phyloP scores from a whole-genome alignment of 257 asterid species.

The Lavandula angustifolia region DNA sequence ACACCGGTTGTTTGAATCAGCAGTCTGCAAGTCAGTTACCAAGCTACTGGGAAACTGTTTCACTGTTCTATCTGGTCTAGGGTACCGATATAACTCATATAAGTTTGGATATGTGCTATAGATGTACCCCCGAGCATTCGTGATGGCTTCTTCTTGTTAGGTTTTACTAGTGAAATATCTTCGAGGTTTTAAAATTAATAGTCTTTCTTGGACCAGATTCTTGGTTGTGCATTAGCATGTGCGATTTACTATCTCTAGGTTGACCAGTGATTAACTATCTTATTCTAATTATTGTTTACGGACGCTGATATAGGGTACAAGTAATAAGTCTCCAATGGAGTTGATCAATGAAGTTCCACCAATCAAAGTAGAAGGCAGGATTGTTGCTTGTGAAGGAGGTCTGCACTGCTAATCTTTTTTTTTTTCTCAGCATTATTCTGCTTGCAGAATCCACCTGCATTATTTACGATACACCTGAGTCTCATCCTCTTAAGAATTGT shows the following conservation, averaged over 20 bases:
- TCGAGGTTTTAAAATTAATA: slow-evolving; percentile 2
- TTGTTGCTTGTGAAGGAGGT: slow-evolving; percentile 97
- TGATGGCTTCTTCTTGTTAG: background rate
- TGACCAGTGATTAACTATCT: background rate
- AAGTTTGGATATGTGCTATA: background rate
- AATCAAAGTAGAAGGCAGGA: slow-evolving; percentile 79
- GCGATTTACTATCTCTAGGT: background rate
- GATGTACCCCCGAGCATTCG: background rate
- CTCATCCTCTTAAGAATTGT: background rate
- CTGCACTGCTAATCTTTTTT: background rate
- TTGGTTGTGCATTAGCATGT: background rate
- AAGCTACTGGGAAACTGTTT: background rate
- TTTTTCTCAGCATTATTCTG: too few relatives aligned
- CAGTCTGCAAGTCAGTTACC: background rate
- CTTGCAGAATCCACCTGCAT: too few relatives aligned
- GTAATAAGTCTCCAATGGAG: slow-evolving; percentile 90
- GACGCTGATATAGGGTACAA: slow-evolving; percentile 54
- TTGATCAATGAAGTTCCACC: slow-evolving; percentile 98
- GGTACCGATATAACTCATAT: background rate
- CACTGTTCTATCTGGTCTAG: slow-evolving; percentile 5
- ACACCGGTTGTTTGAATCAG: too few relatives aligned
- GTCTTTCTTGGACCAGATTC: background rate
- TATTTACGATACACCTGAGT: background rate
- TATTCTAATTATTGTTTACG: slow-evolving; percentile 15
- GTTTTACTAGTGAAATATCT: background rate